A percentile compares a stretch with the other conserved stretches of the same genome.
Evolutionary conservation across 2,329 filamentous ascomycete species (phyloP).

Genomic region (Dothistroma septosporum): DNA sequence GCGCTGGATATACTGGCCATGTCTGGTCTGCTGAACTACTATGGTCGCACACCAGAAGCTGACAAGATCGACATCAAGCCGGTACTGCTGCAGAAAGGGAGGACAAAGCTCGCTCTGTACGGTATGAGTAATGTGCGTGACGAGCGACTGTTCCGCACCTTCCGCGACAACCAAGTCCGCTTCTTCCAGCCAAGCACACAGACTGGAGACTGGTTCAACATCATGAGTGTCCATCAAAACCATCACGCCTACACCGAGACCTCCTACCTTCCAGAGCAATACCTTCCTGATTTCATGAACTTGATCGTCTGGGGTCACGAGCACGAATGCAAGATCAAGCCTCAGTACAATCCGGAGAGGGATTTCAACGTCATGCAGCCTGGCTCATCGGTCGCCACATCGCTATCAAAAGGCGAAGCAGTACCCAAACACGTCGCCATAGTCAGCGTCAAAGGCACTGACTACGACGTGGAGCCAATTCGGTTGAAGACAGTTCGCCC

Average conservation of each 20-base stretch:
- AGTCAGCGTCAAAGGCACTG: constrained; percentile 73
- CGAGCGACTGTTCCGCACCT: constrained; percentile 89
- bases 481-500: constrained; percentile 84
- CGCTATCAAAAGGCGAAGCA: constrained; percentile 82
- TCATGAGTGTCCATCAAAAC: constrained; percentile 94
- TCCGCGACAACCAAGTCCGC: constrained; percentile 86
- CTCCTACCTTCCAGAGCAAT: constrained; percentile 89
- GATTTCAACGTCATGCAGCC: constrained; percentile 96
- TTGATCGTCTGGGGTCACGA: constrained; percentile 96
- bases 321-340: constrained; percentile 91
- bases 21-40: constrained; percentile 91
- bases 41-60: constrained; percentile 82
- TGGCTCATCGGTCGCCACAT: constrained; percentile 92
- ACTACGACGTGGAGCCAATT: constrained; percentile 76
- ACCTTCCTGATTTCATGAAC: constrained; percentile 86
- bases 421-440: constrained; percentile 88
- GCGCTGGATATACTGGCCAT: constrained; percentile 88
- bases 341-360: constrained; percentile 75
- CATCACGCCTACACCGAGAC: constrained; percentile 89
- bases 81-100: constrained; percentile 85
- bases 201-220: constrained; percentile 88
- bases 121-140: constrained; percentile 95
- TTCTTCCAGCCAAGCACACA: constrained; percentile 83
- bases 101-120: constrained; percentile 87
- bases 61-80: constrained; percentile 93